phyloP scores from a whole-genome alignment of 768 basidiomycete genomes.

The Podaxis mareebaensis region DNA sequence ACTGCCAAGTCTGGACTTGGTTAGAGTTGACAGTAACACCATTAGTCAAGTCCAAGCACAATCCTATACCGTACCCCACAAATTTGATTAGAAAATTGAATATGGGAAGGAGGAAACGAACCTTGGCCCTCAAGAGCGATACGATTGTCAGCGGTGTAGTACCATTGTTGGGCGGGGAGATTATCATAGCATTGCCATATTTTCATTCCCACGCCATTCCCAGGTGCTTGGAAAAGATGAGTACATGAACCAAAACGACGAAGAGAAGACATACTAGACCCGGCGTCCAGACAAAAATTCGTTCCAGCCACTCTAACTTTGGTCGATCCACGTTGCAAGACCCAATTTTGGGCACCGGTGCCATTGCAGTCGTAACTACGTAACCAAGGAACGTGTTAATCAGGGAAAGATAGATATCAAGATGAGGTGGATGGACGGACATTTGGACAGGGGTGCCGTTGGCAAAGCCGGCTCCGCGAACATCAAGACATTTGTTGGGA shows the following conservation, averaged over 20 bases:
- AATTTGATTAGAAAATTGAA: neutral
- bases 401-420: neutral
- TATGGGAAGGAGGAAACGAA: slow-evolving; percentile 6
- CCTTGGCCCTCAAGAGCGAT: slow-evolving; percentile 29
- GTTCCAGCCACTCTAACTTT: slow-evolving; percentile 23
- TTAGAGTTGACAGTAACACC: slow-evolving; percentile 29
- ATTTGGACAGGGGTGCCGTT: slow-evolving; percentile 37
- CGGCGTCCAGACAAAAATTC: slow-evolving; percentile 25
- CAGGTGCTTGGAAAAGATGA: slow-evolving; percentile 17
- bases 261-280: slow-evolving; percentile 15
- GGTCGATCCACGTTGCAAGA: slow-evolving; percentile 18
- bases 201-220: slow-evolving; percentile 23
- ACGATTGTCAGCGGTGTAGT: slow-evolving; percentile 29
- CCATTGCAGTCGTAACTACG: slow-evolving; percentile 28
- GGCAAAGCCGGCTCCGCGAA: slow-evolving; percentile 29
- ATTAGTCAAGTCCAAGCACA: slow-evolving; percentile 31
- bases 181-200: slow-evolving; percentile 32
- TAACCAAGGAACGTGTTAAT: neutral
- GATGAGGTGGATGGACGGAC: slow-evolving; percentile 21
- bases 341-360: slow-evolving; percentile 25
- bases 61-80: slow-evolving; percentile 18
- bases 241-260: neutral
- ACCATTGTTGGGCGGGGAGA: slow-evolving; percentile 36
- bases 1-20: slow-evolving; percentile 34
- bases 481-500: slow-evolving; percentile 33